Conservation (phyloP, 1,284 basidiomycete genomes). For the Clitocybe nebularis region DNA sequence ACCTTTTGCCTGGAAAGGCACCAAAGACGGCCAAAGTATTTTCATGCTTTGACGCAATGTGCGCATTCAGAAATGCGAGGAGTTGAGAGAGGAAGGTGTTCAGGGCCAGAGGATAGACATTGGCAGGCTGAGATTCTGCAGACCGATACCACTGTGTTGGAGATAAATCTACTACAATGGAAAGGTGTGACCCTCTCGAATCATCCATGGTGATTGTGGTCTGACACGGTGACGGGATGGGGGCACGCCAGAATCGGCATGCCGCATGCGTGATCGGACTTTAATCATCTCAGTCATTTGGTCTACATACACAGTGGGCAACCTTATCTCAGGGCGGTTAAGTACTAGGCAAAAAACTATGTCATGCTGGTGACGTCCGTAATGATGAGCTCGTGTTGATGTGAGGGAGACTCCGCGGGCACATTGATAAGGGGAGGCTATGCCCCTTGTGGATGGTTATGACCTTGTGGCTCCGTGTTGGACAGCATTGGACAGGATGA, state of each 20-base stretch:
- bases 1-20: slow-evolving; percentile 81
- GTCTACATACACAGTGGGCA: too few relatives aligned
- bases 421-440: slow-evolving; percentile 9
- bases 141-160: slow-evolving; percentile 79
- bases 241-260: too few relatives aligned
- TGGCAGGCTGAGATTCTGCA: slow-evolving; percentile 35
- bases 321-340: too few relatives aligned
- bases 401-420: slow-evolving; percentile 3
- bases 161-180: slow-evolving; percentile 80
- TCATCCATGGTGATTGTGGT: slow-evolving; percentile 38
- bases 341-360: slow-evolving; percentile 11
- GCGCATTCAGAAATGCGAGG: slow-evolving; percentile 89
- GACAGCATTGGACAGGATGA: background rate
- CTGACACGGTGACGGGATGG: slow-evolving; percentile 2
- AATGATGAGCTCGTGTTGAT: slow-evolving; percentile 10
- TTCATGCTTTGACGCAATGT: slow-evolving; percentile 87
- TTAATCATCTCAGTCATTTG: too few relatives aligned
- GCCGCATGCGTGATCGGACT: too few relatives aligned
- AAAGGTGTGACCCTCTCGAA: slow-evolving; percentile 59
- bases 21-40: slow-evolving; percentile 92
- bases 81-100: slow-evolving; percentile 74
- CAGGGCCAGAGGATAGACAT: slow-evolving; percentile 54
- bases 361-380: slow-evolving; percentile 14
- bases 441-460: background rate
- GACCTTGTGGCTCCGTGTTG: slow-evolving; percentile 1